Conservation (phyloP, 352 stramenopile genomes). For the Phytophthora syringae region DNA sequence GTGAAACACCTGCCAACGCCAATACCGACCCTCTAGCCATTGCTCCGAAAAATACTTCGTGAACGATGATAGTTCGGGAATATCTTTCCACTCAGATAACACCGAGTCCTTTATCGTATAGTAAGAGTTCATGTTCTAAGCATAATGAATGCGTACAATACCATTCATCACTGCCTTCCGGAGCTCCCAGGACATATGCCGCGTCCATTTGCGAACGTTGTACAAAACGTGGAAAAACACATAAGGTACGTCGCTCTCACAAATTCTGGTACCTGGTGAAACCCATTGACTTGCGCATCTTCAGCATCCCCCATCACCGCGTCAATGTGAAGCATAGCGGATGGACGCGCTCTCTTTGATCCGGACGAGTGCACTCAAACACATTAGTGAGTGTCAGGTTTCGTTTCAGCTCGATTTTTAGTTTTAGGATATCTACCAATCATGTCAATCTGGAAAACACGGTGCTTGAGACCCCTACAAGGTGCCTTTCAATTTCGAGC, state of each 20-base stretch:
- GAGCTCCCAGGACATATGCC: not conserved
- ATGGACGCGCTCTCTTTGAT: not conserved
- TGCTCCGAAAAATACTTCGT: not conserved
- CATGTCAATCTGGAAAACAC: too few species aligned
- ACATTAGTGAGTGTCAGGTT: too few species aligned
- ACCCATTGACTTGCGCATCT: slow-evolving; percentile 1
- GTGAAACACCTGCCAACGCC: not conserved
- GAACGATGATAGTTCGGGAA: not conserved
- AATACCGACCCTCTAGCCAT: not conserved
- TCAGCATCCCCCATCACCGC: slow-evolving; percentile 5
- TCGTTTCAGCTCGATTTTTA: too few species aligned
- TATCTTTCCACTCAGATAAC: not conserved
- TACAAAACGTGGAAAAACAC: not conserved
- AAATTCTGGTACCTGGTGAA: not conserved
- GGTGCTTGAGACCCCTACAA: too few species aligned
- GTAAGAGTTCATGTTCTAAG: not conserved
- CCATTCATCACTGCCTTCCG: not conserved
- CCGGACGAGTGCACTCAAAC: not conserved
- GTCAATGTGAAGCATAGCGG: not conserved
- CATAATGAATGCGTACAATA: slow-evolving; percentile 3
- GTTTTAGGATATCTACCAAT: too few species aligned
- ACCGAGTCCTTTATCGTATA: slow-evolving; percentile 4
- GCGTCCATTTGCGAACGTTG: not conserved
- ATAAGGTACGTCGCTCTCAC: not conserved
- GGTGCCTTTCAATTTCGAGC: too few species aligned